Base-by-base conservation (phyloP, 805 yeast genomes). In the Yamadazyma takamatsuzukensis region DNA sequence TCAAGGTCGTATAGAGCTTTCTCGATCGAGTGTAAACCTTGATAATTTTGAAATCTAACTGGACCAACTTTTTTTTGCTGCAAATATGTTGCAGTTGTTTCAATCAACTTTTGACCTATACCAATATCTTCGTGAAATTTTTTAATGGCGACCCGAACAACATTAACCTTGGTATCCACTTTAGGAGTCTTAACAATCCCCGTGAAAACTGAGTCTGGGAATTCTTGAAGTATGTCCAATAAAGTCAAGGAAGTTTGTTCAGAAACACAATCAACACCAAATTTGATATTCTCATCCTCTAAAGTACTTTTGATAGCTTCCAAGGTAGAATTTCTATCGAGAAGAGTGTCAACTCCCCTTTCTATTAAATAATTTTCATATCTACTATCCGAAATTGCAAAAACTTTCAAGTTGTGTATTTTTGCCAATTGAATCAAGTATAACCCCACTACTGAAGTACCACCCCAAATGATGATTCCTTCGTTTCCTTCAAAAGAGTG, bases 401-500 rank as follows among this genome's bases (percentile, higher is more conserved):
- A 49, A 15, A 69, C 68, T 15, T 53, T 57, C 24, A 68, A 55
- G 2, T 64, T 65, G 12, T 64, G 56, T 18, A 61, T 42, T 32
- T 51, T 65, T 1, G 72, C 70, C 21, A 69, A 38, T 41, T 70
- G 75, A 10, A 64, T 54, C 9, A 61, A 47, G 39, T 65, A 68
- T 5, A 67, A 47, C 0, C 74, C 75, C 25, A 70, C 73, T 21
- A 68, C 68, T 15, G 72, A 64, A 4, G 70, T 59, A 3, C 71
- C 75, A 24, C 75, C 75, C 74, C 74, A 70, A n/a, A 70, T 53
- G 5, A 66, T 34, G 9, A 64, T 33, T 21, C 53, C 44, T 10
- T 44, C 49, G n/a, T n/a, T n/a, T n/a, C n/a, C n/a, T n/a, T n/a
- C n/a, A n/a, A n/a, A n/a, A n/a, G n/a, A n/a, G n/a, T n/a, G n/a